Evolutionary conservation across 78 protist species (phyloP).

Genomic region (Planoprotostelium fungivorum): DNA sequence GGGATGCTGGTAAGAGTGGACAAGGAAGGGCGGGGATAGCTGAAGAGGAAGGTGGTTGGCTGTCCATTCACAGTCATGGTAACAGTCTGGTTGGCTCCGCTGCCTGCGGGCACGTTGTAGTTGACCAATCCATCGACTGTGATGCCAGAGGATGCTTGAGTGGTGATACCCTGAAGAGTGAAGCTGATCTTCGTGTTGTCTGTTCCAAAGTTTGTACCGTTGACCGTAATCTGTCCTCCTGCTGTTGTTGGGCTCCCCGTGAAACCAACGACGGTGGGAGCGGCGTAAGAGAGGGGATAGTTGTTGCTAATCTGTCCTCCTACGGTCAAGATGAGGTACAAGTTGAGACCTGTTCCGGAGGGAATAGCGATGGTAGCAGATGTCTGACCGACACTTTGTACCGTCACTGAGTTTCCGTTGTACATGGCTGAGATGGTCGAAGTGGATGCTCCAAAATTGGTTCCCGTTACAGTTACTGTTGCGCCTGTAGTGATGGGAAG

Average conservation of each 20-base stretch:
- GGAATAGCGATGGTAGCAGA: neutral
- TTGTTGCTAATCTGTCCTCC: neutral
- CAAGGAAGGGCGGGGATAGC: neutral
- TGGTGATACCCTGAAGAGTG: neutral
- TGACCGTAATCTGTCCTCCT: neutral
- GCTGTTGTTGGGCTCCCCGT: neutral
- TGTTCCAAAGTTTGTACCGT: neutral
- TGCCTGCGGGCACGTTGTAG: neutral
- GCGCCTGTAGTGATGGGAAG: neutral
- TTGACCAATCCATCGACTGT: neutral
- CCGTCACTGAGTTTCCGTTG: too few species aligned
- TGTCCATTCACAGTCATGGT: neutral
- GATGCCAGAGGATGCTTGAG: neutral
- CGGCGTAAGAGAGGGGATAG: neutral
- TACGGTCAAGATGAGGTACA: neutral
- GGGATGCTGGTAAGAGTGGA: neutral
- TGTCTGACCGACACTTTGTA: neutral
- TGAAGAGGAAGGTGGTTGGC: neutral
- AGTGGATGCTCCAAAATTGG: neutral
- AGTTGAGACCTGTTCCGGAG: neutral
- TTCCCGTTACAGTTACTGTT: neutral
- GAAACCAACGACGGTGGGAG: slow-evolving; percentile 3
- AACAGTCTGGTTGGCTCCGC: neutral
- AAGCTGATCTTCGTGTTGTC: neutral
- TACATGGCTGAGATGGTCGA: neutral